phyloP scores from a whole-genome alignment of 768 basidiomycete species.

The Rhizopogon vinicolor region DNA sequence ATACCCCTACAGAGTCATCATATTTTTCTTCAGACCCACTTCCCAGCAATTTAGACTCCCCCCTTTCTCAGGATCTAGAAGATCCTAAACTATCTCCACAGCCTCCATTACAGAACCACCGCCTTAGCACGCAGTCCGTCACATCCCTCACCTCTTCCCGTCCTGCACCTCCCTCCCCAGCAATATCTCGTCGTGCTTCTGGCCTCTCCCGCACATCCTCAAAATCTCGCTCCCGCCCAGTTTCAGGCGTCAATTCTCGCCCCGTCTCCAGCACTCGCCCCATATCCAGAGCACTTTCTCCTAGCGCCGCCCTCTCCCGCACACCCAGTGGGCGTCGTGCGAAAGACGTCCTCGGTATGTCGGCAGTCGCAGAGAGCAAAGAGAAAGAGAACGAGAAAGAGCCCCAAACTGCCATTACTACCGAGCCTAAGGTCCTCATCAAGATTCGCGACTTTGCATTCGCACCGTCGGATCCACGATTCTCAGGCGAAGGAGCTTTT shows the following conservation, averaged over 20 bases:
- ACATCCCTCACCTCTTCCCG: constrained; percentile 42
- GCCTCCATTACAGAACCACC: constrained; percentile 4
- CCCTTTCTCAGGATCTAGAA: not conserved
- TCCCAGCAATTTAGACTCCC: not conserved
- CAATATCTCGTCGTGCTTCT: constrained; percentile 39
- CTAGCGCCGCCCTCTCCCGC: constrained; percentile 5
- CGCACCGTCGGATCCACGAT: constrained; percentile 35
- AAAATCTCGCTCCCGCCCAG: constrained; percentile 13
- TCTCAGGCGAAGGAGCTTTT: constrained; percentile 36
- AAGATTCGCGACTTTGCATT: constrained; percentile 51
- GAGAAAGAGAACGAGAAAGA: constrained; percentile 1
- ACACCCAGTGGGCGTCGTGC: constrained; percentile 15
- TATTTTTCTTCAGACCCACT: constrained; percentile 30
- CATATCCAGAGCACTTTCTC: constrained; percentile 6
- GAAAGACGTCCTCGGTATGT: constrained; percentile 10
- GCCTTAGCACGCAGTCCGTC: constrained; percentile 20
- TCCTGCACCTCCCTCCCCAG: constrained; percentile 60
- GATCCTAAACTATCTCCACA: not conserved
- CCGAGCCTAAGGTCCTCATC: constrained; percentile 17
- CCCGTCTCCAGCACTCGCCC: constrained; percentile 13
- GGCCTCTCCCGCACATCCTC: constrained; percentile 22
- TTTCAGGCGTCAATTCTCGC: constrained; percentile 19
- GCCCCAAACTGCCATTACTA: not conserved
- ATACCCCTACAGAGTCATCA: constrained; percentile 37
- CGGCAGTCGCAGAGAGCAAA: constrained; percentile 8